Evolutionary conservation across 1,284 basidiomycete species (phyloP).

Genomic region (Earliella scabrosa): DNA sequence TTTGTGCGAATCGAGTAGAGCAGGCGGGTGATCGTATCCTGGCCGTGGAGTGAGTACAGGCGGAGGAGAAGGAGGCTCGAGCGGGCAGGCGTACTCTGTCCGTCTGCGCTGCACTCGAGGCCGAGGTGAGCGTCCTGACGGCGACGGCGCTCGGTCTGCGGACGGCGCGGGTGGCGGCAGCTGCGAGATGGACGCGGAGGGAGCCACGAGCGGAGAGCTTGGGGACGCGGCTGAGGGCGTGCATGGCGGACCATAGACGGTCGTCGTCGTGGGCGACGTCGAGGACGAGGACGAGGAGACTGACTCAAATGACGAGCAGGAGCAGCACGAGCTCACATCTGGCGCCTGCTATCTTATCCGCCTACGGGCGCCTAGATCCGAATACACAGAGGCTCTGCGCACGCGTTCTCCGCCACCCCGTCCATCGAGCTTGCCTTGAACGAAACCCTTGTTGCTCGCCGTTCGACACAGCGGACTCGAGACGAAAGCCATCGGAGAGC

Average conservation of each 20-base stretch:
- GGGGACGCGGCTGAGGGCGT: slow-evolving; percentile 27
- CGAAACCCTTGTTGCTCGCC: no score
- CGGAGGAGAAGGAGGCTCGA: no score
- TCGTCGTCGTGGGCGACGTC: slow-evolving; percentile 4
- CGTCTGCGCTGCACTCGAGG: slow-evolving; percentile 49
- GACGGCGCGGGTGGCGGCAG: slow-evolving; percentile 52
- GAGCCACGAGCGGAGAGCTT: slow-evolving; percentile 21
- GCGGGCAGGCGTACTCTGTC: slow-evolving; percentile 62
- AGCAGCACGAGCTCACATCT: no score
- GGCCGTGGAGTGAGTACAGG: no score
- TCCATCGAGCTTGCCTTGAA: not conserved
- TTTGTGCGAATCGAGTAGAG: slow-evolving; percentile 95
- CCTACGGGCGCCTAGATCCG: slow-evolving; percentile 2
- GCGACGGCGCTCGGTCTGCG: slow-evolving; percentile 36
- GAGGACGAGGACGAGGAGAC: not conserved
- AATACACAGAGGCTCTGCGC: no score
- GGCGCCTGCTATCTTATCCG: slow-evolving; percentile 9
- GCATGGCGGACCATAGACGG: slow-evolving; percentile 25
- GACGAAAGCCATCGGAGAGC: not conserved
- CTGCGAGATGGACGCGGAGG: slow-evolving; percentile 37
- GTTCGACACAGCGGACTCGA: not conserved
- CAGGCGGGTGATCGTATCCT: slow-evolving; percentile 93
- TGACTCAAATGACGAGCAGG: slow-evolving; percentile 8
- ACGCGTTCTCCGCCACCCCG: not conserved
- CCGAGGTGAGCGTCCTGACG: slow-evolving; percentile 50